Conservation (phyloP, 225 moss, liverwort and hornwort genomes). For the Neckera pumila region DNA sequence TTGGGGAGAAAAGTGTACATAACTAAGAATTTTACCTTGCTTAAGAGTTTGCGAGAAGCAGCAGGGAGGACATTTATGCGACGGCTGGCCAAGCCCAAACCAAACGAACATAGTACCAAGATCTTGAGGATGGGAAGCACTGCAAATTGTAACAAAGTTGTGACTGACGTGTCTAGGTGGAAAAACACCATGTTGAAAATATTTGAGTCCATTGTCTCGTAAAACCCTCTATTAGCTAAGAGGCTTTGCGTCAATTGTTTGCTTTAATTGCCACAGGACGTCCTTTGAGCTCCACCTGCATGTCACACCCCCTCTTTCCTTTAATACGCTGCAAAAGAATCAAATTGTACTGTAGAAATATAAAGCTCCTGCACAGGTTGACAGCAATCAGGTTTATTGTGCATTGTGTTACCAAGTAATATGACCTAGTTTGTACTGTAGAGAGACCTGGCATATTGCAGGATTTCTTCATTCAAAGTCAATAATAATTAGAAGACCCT, state of each 20-base stretch:
- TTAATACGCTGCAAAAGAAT: neutral
- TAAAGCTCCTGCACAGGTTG: neutral
- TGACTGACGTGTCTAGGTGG: neutral
- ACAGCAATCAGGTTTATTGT: neutral
- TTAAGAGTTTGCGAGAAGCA: slow-evolving; percentile 26
- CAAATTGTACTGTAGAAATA: neutral
- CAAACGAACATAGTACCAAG: slow-evolving; percentile 28
- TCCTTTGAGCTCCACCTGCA: neutral
- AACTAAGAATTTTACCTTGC: slow-evolving; percentile 4
- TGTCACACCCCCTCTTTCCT: neutral
- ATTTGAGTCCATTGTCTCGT: neutral
- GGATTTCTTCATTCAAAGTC: neutral
- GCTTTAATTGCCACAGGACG: neutral
- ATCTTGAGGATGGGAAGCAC: slow-evolving; percentile 37
- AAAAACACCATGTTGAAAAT: neutral
- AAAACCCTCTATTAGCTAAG: neutral
- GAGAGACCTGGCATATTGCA: neutral
- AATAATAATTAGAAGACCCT: too few relatives aligned
- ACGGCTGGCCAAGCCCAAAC: slow-evolving; percentile 21
- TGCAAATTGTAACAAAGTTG: slow-evolving; percentile 28
- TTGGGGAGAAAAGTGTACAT: neutral
- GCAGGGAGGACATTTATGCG: slow-evolving; percentile 24
- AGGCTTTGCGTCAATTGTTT: neutral
- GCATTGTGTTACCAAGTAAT: neutral
- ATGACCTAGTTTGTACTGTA: neutral